phyloP scores from a whole-genome alignment of 73 alveolate species.

The Tetrahymena thermophila region DNA sequence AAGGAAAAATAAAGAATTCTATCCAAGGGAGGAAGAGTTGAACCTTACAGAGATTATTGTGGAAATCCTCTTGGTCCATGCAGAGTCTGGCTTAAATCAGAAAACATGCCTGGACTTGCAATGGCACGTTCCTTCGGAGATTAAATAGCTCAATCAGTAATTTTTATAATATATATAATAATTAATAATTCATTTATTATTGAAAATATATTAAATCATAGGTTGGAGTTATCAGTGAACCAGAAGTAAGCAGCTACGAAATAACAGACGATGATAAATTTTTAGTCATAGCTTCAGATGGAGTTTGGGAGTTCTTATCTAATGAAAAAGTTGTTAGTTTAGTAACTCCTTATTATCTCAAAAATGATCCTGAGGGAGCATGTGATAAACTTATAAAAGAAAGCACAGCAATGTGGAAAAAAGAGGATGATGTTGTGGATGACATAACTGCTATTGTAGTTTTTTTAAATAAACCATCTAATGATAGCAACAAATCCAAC shows the following conservation, averaged over 20 bases:
- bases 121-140: slow-evolving; percentile 75
- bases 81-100: slow-evolving; percentile 86
- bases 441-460: slow-evolving; percentile 89
- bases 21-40: slow-evolving; percentile 80
- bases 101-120: slow-evolving; percentile 82
- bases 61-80: slow-evolving; percentile 84
- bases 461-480: not conserved
- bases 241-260: slow-evolving; percentile 50
- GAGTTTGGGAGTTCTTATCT: slow-evolving; percentile 78
- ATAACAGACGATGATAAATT: slow-evolving; percentile 74
- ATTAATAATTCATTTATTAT: no score
- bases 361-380: slow-evolving; percentile 78
- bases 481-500: not conserved
- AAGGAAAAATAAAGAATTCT: slow-evolving; percentile 80
- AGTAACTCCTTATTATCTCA: slow-evolving; percentile 27
- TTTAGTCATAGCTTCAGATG: slow-evolving; percentile 86
- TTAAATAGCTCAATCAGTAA: slow-evolving; percentile 48
- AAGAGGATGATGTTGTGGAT: slow-evolving; percentile 84
- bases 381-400: slow-evolving; percentile 77
- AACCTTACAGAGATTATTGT: slow-evolving; percentile 40
- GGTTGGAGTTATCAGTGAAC: slow-evolving; percentile 45
- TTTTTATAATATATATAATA: not conserved
- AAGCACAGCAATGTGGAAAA: slow-evolving; percentile 82
- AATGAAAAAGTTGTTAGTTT: slow-evolving; percentile 21
- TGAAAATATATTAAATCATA: not conserved